A percentile compares a stretch with the other conserved stretches of the same genome.
Evolutionary conservation across 2,329 filamentous ascomycete genomes (phyloP).

Genomic region (Parastagonospora avenae): DNA sequence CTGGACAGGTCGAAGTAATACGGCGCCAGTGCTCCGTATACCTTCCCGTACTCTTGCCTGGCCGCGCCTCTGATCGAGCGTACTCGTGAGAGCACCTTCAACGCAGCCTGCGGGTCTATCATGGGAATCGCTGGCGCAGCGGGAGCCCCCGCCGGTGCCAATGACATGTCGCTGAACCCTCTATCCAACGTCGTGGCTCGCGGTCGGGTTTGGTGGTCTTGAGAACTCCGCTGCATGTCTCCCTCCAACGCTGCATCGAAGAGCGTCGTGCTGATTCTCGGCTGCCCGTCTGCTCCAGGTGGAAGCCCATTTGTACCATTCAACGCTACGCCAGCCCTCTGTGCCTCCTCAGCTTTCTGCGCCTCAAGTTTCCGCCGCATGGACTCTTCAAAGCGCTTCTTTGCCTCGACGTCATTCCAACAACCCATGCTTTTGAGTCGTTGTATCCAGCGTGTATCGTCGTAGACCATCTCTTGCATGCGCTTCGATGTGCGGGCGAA

Average conservation of each 20-base stretch:
- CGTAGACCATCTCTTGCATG: conserved; percentile 97
- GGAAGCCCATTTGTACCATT: conserved; percentile 46
- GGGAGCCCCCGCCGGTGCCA: conserved; percentile 49
- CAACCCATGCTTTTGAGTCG: conserved; percentile 83
- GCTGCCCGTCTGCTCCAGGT: conserved; percentile 35
- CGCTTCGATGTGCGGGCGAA: conserved; percentile 84
- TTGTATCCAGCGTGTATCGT: conserved; percentile 93
- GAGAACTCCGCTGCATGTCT: conserved; percentile 56
- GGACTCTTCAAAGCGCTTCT: conserved; percentile 77
- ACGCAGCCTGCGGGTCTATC: conserved; percentile 64
- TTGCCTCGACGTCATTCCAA: conserved; percentile 89
- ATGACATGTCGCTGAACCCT: conserved; percentile 79
- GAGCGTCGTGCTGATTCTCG: conserved; percentile 62
- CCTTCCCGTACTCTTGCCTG: conserved; percentile 85
- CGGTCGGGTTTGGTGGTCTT: conserved; percentile 36
- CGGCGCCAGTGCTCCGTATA: conserved; percentile 86
- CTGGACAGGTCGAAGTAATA: conserved; percentile 84
- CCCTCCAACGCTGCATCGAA: conserved; percentile 77
- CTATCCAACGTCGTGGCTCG: conserved; percentile 56
- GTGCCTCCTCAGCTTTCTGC: conserved; percentile 51
- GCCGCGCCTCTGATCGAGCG: conserved; percentile 84
- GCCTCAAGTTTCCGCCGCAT: conserved; percentile 63
- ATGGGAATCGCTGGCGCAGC: conserved; percentile 33
- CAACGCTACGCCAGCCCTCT: conserved; percentile 38
- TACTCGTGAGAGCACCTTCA: conserved; percentile 72